Evolutionary conservation across 2,329 filamentous ascomycete genomes (phyloP).

Genomic region (Trichoderma sp.): DNA sequence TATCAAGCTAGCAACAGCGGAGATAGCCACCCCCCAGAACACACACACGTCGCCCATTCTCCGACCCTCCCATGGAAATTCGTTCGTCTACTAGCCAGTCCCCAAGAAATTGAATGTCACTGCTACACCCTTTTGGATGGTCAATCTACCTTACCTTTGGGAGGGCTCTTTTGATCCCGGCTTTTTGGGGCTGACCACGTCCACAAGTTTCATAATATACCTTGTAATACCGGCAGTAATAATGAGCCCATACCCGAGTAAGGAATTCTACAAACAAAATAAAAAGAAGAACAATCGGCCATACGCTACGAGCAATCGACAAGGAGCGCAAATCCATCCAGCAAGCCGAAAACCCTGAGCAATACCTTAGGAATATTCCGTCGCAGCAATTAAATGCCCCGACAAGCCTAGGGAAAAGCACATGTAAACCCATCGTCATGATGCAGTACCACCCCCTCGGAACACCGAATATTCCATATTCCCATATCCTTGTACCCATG

Average conservation of each 20-base stretch:
- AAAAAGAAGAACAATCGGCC: too few relatives aligned
- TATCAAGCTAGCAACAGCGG: neutral
- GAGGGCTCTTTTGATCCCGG: too few relatives aligned
- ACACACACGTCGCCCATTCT: neutral
- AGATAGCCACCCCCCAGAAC: neutral
- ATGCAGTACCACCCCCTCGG: neutral
- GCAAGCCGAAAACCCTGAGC: neutral
- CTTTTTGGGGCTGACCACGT: too few relatives aligned
- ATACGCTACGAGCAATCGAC: too few relatives aligned
- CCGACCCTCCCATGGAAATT: neutral
- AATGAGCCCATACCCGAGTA: too few relatives aligned
- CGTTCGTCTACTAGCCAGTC: neutral
- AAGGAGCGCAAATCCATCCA: too few relatives aligned
- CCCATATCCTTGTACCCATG: neutral
- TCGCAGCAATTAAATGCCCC: neutral
- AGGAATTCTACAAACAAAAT: neutral
- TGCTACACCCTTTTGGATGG: neutral
- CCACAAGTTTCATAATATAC: too few relatives aligned
- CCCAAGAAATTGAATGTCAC: neutral
- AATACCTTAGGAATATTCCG: neutral
- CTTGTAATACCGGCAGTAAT: too few relatives aligned
- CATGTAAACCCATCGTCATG: neutral
- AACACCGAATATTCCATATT: neutral
- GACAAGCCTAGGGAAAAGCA: neutral
- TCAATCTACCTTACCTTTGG: too few relatives aligned